Percentiles rank a stretch among this genome's conserved stretches.
These are phyloP conservation scores for Actinidia chinensis DNA, from an alignment of 179 eudicot species.

Conservation along the genomic window DNA sequence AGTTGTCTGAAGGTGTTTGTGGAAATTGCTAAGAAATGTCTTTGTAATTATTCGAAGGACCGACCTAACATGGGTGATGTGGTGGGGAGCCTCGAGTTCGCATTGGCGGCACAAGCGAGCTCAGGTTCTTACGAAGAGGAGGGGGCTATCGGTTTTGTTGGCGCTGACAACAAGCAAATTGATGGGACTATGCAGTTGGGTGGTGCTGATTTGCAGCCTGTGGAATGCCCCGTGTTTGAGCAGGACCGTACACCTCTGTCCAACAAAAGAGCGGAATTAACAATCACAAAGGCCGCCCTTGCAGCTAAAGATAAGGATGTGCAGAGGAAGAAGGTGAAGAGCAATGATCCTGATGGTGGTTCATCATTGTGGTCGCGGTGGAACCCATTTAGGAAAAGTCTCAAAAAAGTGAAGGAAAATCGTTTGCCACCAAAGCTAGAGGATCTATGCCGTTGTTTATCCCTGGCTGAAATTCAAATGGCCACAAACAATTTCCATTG, in stretches of 20 bases:
- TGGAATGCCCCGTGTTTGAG: not conserved
- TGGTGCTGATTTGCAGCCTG: not conserved
- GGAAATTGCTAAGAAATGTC: conserved; percentile 19
- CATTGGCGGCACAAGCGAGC: not conserved
- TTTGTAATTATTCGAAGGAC: not conserved
- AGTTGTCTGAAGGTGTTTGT: conserved; percentile 9
- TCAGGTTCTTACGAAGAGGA: not conserved
- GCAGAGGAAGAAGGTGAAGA: not conserved
- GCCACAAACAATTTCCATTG: conserved; percentile 21
- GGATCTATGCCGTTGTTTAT: conserved; percentile 1
- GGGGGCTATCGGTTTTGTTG: not conserved
- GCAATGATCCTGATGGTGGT: not conserved
- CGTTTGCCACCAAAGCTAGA: not conserved
- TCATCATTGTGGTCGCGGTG: not conserved
- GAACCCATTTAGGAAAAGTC: not conserved
- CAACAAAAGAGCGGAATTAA: not conserved
- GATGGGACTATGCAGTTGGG: too few relatives aligned
- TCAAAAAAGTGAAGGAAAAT: not conserved
- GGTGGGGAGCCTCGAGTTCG: conserved; percentile 11
- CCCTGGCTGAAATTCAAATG: not conserved
- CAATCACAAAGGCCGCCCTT: not conserved
- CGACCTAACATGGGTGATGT: conserved; percentile 32
- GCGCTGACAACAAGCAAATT: not conserved
- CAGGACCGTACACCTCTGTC: too few relatives aligned
- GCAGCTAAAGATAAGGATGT: not conserved